Evolutionary conservation across 306 rosid species (phyloP).

Genomic region (Trifolium fragiferum): DNA sequence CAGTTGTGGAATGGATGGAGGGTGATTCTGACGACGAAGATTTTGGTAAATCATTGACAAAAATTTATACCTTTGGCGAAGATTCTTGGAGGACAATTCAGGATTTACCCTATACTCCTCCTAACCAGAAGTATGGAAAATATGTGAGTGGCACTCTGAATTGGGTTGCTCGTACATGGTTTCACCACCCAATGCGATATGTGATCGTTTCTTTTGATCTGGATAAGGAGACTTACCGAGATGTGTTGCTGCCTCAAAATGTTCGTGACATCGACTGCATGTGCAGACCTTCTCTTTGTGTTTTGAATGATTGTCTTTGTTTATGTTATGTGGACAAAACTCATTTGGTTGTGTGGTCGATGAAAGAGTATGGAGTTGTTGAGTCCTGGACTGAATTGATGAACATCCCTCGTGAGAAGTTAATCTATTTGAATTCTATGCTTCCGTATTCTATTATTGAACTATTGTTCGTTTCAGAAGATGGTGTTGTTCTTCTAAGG

Average conservation of each 20-base stretch:
- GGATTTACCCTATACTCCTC: neutral
- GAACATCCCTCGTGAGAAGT: neutral
- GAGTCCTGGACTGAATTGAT: conserved; percentile 37
- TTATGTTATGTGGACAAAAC: neutral
- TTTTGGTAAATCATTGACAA: neutral
- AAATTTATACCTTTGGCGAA: conserved; percentile 20
- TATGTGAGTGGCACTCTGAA: conserved; percentile 30
- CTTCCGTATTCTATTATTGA: neutral
- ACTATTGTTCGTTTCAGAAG: conserved; percentile 2
- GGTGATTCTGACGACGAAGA: too few relatives aligned
- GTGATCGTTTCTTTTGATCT: conserved; percentile 19
- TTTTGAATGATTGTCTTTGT: conserved; percentile 18
- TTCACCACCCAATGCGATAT: neutral
- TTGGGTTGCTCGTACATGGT: neutral
- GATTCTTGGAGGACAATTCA: neutral
- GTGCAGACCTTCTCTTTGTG: neutral
- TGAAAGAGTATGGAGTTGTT: conserved; percentile 36
- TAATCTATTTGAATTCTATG: too few relatives aligned
- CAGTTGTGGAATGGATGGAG: rapidly evolving
- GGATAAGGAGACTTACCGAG: conserved; percentile 25
- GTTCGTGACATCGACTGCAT: neutral
- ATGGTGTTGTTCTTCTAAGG: conserved; percentile 5
- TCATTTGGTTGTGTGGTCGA: conserved; percentile 32
- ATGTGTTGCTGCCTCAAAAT: neutral
- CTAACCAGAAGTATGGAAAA: neutral